phyloP scores from a whole-genome alignment of 306 rosid species.

The Canavalia ensiformis region DNA sequence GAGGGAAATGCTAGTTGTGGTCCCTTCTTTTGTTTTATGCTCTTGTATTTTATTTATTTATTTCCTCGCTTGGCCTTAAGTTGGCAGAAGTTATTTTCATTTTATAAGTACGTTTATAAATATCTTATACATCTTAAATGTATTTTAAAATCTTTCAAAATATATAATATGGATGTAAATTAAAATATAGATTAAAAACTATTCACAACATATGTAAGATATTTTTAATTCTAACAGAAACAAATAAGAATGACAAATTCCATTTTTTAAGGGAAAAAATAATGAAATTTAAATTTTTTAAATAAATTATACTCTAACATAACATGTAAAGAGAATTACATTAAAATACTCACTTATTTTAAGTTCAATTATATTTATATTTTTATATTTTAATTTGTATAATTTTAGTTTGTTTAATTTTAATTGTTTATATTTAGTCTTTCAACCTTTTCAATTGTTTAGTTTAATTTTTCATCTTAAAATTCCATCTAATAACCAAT shows the following conservation, averaged over 20 bases:
- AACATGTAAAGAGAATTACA: neutral
- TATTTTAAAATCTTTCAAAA: neutral
- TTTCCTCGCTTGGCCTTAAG: neutral
- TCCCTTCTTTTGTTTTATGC: constrained; percentile 20
- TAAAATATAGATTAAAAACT: neutral
- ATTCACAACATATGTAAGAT: neutral
- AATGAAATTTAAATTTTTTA: neutral
- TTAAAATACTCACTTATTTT: neutral
- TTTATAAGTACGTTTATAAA: neutral
- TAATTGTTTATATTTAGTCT: too few relatives aligned
- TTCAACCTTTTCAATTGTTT: too few relatives aligned
- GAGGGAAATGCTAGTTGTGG: neutral
- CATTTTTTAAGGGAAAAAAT: neutral
- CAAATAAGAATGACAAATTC: too few relatives aligned
- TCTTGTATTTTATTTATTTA: neutral
- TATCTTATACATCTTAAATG: neutral
- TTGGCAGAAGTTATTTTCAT: neutral
- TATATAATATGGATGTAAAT: neutral
- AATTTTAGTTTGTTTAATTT: too few relatives aligned
- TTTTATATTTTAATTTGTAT: too few relatives aligned
- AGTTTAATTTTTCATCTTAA: too few relatives aligned
- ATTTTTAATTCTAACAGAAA: too few relatives aligned
- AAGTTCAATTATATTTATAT: too few relatives aligned
- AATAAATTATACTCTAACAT: neutral
- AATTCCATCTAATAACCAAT: too few relatives aligned